phyloP scores from a whole-genome alignment of 768 basidiomycete genomes.

The Phlebiopsis flavidoalba region DNA sequence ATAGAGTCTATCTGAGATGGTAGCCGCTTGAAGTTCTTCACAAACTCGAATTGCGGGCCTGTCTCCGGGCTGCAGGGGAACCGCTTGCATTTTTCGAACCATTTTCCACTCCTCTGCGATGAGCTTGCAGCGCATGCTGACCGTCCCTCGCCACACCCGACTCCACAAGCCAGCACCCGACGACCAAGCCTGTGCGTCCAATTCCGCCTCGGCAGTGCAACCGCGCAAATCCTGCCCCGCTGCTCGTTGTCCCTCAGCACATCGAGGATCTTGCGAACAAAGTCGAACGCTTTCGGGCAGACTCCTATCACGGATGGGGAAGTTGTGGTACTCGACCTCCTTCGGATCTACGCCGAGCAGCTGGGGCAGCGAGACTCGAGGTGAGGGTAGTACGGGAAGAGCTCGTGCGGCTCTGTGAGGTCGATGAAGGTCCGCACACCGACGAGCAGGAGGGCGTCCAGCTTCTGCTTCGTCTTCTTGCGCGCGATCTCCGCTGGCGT shows the following conservation, averaged over 20 bases:
- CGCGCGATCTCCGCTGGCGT: conserved; percentile 18
- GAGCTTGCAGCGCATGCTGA: conserved; percentile 54
- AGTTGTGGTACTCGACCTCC: conserved; percentile 69
- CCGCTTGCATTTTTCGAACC: conserved; percentile 72
- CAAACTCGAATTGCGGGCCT: conserved; percentile 73
- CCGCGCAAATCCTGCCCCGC: conserved; percentile 58
- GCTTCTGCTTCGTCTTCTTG: conserved; percentile 51
- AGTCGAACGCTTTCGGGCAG: conserved; percentile 55
- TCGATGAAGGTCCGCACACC: conserved; percentile 82
- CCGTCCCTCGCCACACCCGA: conserved; percentile 57
- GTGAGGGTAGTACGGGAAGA: conserved; percentile 56
- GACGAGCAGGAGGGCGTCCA: conserved; percentile 65
- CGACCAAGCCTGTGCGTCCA: conserved; percentile 57
- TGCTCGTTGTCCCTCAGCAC: conserved; percentile 56
- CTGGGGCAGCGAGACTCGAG: conserved; percentile 48
- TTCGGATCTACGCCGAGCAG: conserved; percentile 49
- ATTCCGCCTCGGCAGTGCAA: conserved; percentile 81
- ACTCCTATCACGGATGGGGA: conserved; percentile 71
- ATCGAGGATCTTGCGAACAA: conserved; percentile 54
- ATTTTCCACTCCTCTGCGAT: conserved; percentile 68
- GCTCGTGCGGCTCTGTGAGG: conserved; percentile 77
- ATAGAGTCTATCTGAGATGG: neutral
- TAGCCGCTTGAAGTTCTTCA: conserved; percentile 43
- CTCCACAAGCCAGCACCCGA: conserved; percentile 76
- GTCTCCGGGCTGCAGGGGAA: conserved; percentile 79